Base-by-base conservation (phyloP, 1,139 yeast species). In the Suhomyces kunorum region DNA sequence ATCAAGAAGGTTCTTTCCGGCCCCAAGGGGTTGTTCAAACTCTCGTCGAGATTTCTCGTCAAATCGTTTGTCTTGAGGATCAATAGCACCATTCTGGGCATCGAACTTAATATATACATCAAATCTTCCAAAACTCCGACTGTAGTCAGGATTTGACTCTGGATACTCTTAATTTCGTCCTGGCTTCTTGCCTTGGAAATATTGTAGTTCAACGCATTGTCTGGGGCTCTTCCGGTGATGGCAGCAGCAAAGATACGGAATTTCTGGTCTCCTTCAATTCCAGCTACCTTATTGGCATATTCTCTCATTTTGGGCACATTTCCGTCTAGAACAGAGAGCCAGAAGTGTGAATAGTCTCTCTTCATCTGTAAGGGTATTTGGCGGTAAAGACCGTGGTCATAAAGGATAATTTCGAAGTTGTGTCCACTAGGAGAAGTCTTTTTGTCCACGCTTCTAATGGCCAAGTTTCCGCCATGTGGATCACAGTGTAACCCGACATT, bases 391-490 rank as follows among this genome's bases (percentile, higher is more conserved):
- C 98, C 99, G 61, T 94, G 98, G 61, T 94, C 99, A 57, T 89
- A 94, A 23, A 94, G 70, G 8, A 94, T 71, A 42, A 94, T 87
- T 61, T 94, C 98, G 58, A 92, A 94, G 59, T 92, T 90, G 59
- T 83, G 87, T 2, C 80, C 78, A 36, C 70, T 66, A 4, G 46
- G 49, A 2, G 56, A 49, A 9, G 22, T 7, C 8, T 45, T 35
- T 3, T 70, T 59, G 18, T 56, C 55, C 6, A 70, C 54, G 1
- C 75, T 64, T 40, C 89, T 68, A 15, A 92, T 87, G 0, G 98
- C 96, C 46, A 92, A 70, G 54, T 92, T 94, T 0, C 99, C 99
- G 11, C 96, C 96, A 61, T 92, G 99, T 1, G 98, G 98, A 60
- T 92, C 99, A 66, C 98, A 92, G 59, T 92, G 99, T 37, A 92